These are phyloP conservation scores for Mycogone perniciosa DNA, from an alignment of 2,329 filamentous ascomycete genomes.

Conservation along the genomic window DNA sequence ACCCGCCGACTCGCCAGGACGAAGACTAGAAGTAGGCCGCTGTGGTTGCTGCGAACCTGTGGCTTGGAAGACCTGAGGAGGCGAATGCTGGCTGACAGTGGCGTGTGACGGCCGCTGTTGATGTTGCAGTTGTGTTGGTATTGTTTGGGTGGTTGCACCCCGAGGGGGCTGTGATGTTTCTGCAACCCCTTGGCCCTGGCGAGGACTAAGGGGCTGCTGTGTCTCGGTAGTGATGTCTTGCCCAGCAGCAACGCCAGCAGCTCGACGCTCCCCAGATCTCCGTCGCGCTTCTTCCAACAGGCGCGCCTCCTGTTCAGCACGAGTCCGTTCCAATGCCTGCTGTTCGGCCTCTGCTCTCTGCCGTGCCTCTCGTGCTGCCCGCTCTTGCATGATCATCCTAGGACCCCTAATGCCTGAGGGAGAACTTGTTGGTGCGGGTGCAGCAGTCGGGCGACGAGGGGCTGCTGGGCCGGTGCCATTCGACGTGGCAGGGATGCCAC, in stretches of 20 bases:
- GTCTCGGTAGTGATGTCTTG: constrained; percentile 25
- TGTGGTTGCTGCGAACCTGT: constrained; percentile 17
- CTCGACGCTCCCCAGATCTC: constrained; percentile 55
- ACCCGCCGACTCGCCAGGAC: constrained; percentile 15
- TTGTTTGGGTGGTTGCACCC: constrained; percentile 13
- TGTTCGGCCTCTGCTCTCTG: constrained; percentile 62
- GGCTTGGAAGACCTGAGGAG: constrained; percentile 8
- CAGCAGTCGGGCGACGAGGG: constrained; percentile 39
- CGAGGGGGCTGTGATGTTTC: constrained; percentile 20
- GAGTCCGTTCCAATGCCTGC: constrained; percentile 44
- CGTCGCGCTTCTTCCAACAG: constrained; percentile 50
- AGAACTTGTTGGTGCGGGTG: constrained; percentile 47
- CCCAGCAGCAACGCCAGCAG: constrained; percentile 41
- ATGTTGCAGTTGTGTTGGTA: constrained; percentile 16
- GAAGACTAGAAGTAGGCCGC: constrained; percentile 14
- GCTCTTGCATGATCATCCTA: constrained; percentile 85
- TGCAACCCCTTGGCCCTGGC: constrained; percentile 22
- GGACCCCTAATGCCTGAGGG: constrained; percentile 71
- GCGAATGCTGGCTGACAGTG: constrained; percentile 8
- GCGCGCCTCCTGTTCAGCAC: constrained; percentile 51
- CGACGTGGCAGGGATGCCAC: constrained; percentile 47
- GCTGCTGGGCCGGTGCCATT: constrained; percentile 51
- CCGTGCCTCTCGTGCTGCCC: constrained; percentile 68
- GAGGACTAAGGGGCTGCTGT: constrained; percentile 28
- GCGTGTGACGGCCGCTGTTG: constrained; percentile 14